phyloP scores from a whole-genome alignment of 179 eudicot genomes.

The Sideroxylon spinosum region DNA sequence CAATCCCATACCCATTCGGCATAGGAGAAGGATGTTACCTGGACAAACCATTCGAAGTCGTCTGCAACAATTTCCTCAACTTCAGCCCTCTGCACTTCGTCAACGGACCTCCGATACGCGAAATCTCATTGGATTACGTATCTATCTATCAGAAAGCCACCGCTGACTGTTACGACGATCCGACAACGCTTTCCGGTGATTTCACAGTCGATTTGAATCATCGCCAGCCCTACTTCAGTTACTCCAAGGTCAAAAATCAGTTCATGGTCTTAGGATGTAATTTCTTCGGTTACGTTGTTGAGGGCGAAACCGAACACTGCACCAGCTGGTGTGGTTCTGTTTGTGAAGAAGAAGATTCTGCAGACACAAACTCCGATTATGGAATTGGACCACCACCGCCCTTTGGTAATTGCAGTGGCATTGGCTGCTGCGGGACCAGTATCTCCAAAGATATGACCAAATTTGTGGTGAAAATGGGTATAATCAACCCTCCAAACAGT shows the following conservation, averaged over 20 bases:
- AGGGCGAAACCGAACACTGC: not conserved
- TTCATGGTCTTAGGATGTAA: not conserved
- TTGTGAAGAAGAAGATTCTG: no score
- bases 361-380: no score
- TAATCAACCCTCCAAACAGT: not conserved
- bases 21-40: not conserved
- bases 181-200: no score
- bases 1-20: constrained; percentile 17
- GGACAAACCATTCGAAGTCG: not conserved
- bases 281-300: not conserved
- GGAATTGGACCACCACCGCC: no score
- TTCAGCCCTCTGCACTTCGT: not conserved
- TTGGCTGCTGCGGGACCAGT: not conserved
- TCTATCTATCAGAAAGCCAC: not conserved
- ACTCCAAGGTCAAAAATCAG: not conserved
- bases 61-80: not conserved
- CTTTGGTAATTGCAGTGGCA: not conserved
- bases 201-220: no score
- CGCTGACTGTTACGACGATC: not conserved
- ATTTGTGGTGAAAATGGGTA: not conserved
- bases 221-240: not conserved
- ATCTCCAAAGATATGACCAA: not conserved
- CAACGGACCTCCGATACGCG: not conserved
- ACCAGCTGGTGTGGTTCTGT: no score
- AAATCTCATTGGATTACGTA: not conserved